A percentile compares a stretch with the other conserved stretches of the same genome.
Conservation (phyloP, 208 protist genomes). For the Acanthamoeba lenticulata region DNA sequence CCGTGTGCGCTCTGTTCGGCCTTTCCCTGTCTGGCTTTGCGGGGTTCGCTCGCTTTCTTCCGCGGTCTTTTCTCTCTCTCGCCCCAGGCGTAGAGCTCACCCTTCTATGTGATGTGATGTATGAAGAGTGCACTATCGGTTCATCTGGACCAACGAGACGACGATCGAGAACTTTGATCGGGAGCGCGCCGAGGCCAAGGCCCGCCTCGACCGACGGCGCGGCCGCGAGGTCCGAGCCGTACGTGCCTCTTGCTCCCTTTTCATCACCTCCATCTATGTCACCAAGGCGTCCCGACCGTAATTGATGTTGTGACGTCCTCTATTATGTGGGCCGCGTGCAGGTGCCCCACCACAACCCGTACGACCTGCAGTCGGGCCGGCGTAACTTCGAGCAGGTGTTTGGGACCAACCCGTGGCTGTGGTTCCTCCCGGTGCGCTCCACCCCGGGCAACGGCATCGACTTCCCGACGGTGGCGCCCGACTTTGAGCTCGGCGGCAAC, state of each 20-base stretch:
- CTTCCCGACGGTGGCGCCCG: constrained; percentile 36
- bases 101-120: neutral
- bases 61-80: neutral
- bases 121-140: neutral
- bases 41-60: neutral
- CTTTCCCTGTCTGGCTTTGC: constrained; percentile 57
- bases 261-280: neutral
- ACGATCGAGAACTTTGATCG: constrained; percentile 68
- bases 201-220: neutral
- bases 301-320: neutral
- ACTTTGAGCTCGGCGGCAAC: neutral
- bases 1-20: constrained; percentile 44
- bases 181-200: neutral
- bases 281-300: neutral
- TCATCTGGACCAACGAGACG: constrained; percentile 28
- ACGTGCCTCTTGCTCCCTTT: neutral
- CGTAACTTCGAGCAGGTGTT: constrained; percentile 67
- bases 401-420: constrained; percentile 66
- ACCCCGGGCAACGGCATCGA: neutral
- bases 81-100: neutral
- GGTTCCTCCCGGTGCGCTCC: constrained; percentile 61
- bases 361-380: constrained; percentile 1
- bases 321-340: neutral
- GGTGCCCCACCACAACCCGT: neutral
- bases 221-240: neutral